These are phyloP conservation scores for Rhodotorula toruloides DNA, from an alignment of 768 basidiomycete species.

Conservation along the genomic window DNA sequence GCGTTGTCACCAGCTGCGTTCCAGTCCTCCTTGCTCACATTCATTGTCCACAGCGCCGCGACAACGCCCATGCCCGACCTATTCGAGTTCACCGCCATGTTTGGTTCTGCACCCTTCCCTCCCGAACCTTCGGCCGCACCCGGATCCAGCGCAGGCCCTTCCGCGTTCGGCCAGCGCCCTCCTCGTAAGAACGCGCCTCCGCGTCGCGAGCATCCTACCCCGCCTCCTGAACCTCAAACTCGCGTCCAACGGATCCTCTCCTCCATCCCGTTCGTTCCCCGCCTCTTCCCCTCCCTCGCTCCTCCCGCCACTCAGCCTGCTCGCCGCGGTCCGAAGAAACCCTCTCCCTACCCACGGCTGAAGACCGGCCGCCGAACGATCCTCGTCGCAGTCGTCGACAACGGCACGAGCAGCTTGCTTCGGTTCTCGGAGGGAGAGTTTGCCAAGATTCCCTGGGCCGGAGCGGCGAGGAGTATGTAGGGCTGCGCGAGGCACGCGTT, in stretches of 20 bases:
- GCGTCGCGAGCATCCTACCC: neutral
- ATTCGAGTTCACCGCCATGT: slow-evolving; percentile 68
- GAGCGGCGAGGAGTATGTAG: neutral
- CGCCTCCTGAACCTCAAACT: neutral
- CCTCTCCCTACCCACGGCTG: slow-evolving; percentile 65
- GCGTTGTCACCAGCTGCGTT: slow-evolving; percentile 45
- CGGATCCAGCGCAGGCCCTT: slow-evolving; percentile 8
- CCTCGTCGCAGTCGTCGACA: slow-evolving; percentile 81
- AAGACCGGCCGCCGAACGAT: slow-evolving; percentile 78
- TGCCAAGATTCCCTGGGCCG: slow-evolving; percentile 64
- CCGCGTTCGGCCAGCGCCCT: slow-evolving; percentile 7
- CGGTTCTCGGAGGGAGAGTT: slow-evolving; percentile 80
- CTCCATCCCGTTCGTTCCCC: slow-evolving; percentile 1
- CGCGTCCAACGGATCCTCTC: neutral
- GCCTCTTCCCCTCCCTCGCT: slow-evolving; percentile 1
- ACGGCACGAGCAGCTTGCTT: slow-evolving; percentile 81
- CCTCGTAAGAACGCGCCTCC: neutral
- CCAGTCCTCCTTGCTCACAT: neutral
- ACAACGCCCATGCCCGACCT: slow-evolving; percentile 76
- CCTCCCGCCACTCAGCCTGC: neutral
- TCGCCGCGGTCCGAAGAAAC: neutral
- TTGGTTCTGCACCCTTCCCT: slow-evolving; percentile 43
- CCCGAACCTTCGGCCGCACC: neutral
- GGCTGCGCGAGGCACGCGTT: too few relatives aligned
- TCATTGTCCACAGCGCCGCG: slow-evolving; percentile 58